Conservation (phyloP, 768 basidiomycete genomes). For the Nevesoporus exiguus region DNA sequence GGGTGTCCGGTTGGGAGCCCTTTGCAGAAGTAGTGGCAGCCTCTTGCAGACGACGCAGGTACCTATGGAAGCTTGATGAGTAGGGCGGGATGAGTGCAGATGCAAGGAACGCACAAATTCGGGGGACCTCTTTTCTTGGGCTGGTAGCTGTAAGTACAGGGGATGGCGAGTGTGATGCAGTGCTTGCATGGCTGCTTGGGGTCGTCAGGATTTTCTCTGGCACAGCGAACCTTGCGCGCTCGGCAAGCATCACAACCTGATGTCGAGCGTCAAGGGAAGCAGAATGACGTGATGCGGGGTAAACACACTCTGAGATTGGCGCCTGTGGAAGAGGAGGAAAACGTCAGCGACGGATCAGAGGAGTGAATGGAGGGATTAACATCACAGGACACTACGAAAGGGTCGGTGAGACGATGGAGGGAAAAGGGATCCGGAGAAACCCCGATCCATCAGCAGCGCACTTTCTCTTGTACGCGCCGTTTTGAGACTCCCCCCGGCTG, state of each 20-base stretch:
- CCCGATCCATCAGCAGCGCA: neutral
- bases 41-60: constrained; percentile 77
- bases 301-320: constrained; percentile 77
- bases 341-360: constrained; percentile 32
- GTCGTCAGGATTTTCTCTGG: constrained; percentile 75
- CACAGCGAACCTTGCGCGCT: constrained; percentile 83
- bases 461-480: no score
- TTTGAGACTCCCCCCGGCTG: no score
- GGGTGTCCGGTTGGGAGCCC: constrained; percentile 29
- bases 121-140: constrained; percentile 93
- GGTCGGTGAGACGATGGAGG: neutral
- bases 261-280: constrained; percentile 20
- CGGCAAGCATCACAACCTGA: constrained; percentile 84
- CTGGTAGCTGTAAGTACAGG: constrained; percentile 89
- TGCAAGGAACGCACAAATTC: constrained; percentile 60
- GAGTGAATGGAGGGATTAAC: constrained; percentile 31
- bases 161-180: constrained; percentile 75
- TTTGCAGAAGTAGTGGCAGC: constrained; percentile 55
- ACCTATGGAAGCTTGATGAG: constrained; percentile 40
- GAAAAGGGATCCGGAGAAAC: neutral
- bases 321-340: constrained; percentile 43
- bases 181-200: constrained; percentile 82
- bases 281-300: constrained; percentile 24
- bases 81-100: neutral
- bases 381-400: constrained; percentile 26